Percentiles rank a stretch among this genome's conserved stretches.
These are phyloP conservation scores for Diplodia intermedia DNA, from an alignment of 2,329 filamentous ascomycete genomes.

Conservation along the genomic window DNA sequence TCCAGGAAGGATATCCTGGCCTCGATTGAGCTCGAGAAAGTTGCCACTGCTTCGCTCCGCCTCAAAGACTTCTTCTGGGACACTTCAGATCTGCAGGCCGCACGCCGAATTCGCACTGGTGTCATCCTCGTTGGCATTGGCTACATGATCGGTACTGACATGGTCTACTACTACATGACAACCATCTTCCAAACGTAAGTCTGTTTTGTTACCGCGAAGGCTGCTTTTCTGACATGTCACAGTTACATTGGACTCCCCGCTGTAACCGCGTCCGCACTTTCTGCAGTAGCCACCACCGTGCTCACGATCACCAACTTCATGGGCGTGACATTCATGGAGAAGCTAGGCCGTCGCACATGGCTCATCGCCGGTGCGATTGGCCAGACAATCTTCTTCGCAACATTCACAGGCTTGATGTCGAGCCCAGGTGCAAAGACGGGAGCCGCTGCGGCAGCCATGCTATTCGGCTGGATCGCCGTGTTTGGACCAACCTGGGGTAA, in stretches of 20 bases:
- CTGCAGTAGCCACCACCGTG: conserved; percentile 40
- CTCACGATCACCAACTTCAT: conserved; percentile 39
- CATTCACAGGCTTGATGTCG: conserved; percentile 40
- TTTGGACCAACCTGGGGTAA: conserved; percentile 44
- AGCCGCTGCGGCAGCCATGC: conserved; percentile 42
- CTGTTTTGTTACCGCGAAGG: conserved; percentile 35
- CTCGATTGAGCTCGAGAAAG: conserved; percentile 36
- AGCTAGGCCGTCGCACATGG: conserved; percentile 41
- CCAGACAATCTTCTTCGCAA: conserved; percentile 42
- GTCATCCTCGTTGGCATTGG: conserved; percentile 50
- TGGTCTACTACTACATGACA: conserved; percentile 42
- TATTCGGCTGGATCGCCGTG: conserved; percentile 43
- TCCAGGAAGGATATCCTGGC: conserved; percentile 38
- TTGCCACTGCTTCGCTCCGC: conserved; percentile 34
- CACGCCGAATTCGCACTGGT: conserved; percentile 45
- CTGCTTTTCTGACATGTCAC: conserved; percentile 38
- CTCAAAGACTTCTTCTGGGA: conserved; percentile 39
- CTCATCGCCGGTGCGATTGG: conserved; percentile 31
- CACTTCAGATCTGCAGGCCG: conserved; percentile 37
- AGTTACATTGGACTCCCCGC: conserved; percentile 41
- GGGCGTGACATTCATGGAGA: conserved; percentile 41
- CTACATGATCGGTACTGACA: conserved; percentile 53
- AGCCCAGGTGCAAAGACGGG: conserved; percentile 34
- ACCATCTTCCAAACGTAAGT: conserved; percentile 29
- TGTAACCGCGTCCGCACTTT: conserved; percentile 38